Conservation (phyloP, 2,329 filamentous ascomycete species). For the Dothistroma pini region DNA sequence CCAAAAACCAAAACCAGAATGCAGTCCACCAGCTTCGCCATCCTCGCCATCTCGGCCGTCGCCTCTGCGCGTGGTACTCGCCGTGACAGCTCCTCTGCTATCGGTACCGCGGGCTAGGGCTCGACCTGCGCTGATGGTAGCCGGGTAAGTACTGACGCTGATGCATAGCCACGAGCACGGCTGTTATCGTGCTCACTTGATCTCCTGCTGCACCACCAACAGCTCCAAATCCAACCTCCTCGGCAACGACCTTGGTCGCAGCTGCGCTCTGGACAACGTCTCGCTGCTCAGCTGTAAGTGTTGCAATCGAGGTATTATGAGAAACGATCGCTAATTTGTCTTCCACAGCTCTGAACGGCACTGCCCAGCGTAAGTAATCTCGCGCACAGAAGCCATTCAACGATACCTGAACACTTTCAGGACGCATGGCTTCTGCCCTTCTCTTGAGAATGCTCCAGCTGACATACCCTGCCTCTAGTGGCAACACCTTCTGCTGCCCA, state of each 20-base stretch:
- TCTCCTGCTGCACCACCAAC: slow-evolving; percentile 19
- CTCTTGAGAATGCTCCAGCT: too few relatives aligned
- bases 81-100: background rate
- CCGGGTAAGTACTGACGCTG: background rate
- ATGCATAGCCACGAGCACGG: too few relatives aligned
- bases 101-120: background rate
- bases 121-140: background rate
- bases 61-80: slow-evolving; percentile 1
- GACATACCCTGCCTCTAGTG: too few relatives aligned
- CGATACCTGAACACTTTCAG: too few relatives aligned
- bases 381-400: too few relatives aligned
- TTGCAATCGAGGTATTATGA: too few relatives aligned
- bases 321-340: too few relatives aligned
- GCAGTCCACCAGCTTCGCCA: slow-evolving; percentile 10
- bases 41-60: slow-evolving; percentile 2
- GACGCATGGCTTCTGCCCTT: too few relatives aligned
- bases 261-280: slow-evolving; percentile 11
- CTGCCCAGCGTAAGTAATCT: too few relatives aligned
- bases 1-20: background rate
- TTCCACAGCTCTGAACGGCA: slow-evolving; percentile 7
- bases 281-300: background rate
- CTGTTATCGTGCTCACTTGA: background rate
- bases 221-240: slow-evolving; percentile 1
- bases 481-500: slow-evolving; percentile 16
- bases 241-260: slow-evolving; percentile 15